Base-by-base conservation (phyloP, 2,329 filamentous ascomycete species). In the Botrytis hyacinthi region DNA sequence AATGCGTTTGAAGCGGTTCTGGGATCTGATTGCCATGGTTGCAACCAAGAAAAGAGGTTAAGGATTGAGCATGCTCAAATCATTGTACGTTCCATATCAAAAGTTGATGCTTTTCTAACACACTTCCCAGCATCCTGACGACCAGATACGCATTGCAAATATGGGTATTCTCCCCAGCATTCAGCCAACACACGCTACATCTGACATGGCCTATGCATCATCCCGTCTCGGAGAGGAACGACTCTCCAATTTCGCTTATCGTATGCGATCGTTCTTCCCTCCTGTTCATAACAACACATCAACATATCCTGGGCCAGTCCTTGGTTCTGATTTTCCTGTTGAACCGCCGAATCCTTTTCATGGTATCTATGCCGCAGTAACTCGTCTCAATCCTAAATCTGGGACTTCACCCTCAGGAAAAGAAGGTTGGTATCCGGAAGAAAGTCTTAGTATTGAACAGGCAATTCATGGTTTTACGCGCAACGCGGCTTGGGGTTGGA, bases 31-130 rank as follows among this genome's bases (percentile, higher is more conserved):
- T 92, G 90, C 75, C 85, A 83, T 16, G 78, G 82, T 42, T 91
- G 89, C 78, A 88, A 91, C 76, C 77, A 83, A n/a, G 79, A 80
- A 12, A 84, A 85, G 73, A 87, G 90, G 48, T 89, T 92, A 82
- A 88, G 91, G 76, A 89, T 93, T 78, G 91, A 93, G 79, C 91
- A 93, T 82, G 82, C 90, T 0, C 91, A 93, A 77, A 92, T 93
- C 77, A 89, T 93, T 74, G 78, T 79, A 40, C 65, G 76, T 57
- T 69, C 48, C 14, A 42, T 22, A 42, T 32, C 29, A 18, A 67
- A 9, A 26, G 29, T n/a, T 14, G 4, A 8, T 29, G 40, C 10
- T n/a, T 29, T 69, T 60, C 68, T 74, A 29, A 71, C 61, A 37
- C 1, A 67, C 9, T 9, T 5, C 48, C 4, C 37, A 80, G 78